These are phyloP conservation scores for Colletotrichum australisinense DNA, from an alignment of 2,329 filamentous ascomycete genomes.

Conservation along the genomic window DNA sequence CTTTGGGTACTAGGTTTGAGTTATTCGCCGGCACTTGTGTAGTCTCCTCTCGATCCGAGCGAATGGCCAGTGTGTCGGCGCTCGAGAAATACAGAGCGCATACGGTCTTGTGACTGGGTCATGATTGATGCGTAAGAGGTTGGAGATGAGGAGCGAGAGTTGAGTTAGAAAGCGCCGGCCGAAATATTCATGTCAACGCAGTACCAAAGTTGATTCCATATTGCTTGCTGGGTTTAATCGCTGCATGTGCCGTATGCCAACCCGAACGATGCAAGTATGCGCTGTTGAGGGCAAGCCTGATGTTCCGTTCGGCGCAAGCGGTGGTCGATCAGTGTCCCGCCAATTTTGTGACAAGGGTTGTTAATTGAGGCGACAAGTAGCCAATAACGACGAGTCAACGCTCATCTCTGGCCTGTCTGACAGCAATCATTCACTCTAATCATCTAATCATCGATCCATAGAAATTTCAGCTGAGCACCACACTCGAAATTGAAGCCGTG, in stretches of 20 bases:
- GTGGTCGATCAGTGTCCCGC: slow-evolving; percentile 2
- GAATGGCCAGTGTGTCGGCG: too few species aligned
- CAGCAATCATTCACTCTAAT: background rate
- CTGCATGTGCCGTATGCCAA: background rate
- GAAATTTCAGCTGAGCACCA: background rate
- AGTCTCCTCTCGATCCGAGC: background rate
- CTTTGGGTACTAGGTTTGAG: background rate
- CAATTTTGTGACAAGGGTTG: background rate
- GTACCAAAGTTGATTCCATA: background rate
- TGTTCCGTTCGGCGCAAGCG: background rate
- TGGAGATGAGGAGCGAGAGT: background rate
- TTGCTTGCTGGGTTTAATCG: background rate
- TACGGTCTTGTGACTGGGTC: too few species aligned
- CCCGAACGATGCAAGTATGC: background rate
- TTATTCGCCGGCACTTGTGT: slow-evolving; percentile 13
- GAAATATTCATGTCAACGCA: background rate
- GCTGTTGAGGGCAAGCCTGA: background rate
- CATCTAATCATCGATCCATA: background rate
- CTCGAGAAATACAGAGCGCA: too few species aligned
- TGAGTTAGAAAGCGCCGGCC: background rate
- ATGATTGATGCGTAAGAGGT: background rate
- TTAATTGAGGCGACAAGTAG: background rate
- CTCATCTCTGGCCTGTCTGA: background rate
- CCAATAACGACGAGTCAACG: background rate
- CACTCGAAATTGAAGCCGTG: background rate